Evolutionary conservation across 148 eudicot species (phyloP).

Genomic region (Polygonum aviculare): DNA sequence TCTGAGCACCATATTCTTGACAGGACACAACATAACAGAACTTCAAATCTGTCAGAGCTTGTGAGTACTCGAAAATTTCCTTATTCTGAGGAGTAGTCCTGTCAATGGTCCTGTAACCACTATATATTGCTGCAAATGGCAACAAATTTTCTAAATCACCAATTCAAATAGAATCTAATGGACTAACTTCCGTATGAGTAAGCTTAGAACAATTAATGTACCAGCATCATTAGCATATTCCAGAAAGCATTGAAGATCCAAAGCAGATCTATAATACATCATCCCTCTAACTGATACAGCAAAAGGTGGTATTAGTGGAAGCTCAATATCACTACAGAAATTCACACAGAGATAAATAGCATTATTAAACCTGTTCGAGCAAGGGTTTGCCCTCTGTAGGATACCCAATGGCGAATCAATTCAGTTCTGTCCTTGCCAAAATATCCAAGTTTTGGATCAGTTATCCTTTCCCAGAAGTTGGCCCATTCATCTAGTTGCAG

Average conservation of each 20-base stretch:
- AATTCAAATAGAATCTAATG: neutral
- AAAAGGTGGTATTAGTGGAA: slow-evolving; percentile 16
- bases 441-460: slow-evolving; percentile 43
- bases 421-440: slow-evolving; percentile 47
- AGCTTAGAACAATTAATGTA: slow-evolving; percentile 12
- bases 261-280: slow-evolving; percentile 92
- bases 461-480: slow-evolving; percentile 56
- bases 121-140: slow-evolving; percentile 51
- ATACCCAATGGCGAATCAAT: slow-evolving; percentile 81
- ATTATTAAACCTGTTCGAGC: slow-evolving; percentile 78
- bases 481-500: slow-evolving; percentile 69
- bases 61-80: slow-evolving; percentile 40
- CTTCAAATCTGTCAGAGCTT: slow-evolving; percentile 91
- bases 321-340: slow-evolving; percentile 9
- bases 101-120: slow-evolving; percentile 77
- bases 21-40: slow-evolving; percentile 97
- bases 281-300: slow-evolving; percentile 79
- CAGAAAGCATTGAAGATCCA: slow-evolving; percentile 90
- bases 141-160: slow-evolving; percentile 8
- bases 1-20: slow-evolving; percentile 92
- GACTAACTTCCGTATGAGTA: neutral
- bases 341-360: neutral
- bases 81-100: slow-evolving; percentile 31
- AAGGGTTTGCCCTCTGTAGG: slow-evolving; percentile 98
- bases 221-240: slow-evolving; percentile 76